A percentile compares a stretch with the other conserved stretches of the same genome.
Conservation (phyloP, 441 rosid species). For the Hura crepitans region DNA sequence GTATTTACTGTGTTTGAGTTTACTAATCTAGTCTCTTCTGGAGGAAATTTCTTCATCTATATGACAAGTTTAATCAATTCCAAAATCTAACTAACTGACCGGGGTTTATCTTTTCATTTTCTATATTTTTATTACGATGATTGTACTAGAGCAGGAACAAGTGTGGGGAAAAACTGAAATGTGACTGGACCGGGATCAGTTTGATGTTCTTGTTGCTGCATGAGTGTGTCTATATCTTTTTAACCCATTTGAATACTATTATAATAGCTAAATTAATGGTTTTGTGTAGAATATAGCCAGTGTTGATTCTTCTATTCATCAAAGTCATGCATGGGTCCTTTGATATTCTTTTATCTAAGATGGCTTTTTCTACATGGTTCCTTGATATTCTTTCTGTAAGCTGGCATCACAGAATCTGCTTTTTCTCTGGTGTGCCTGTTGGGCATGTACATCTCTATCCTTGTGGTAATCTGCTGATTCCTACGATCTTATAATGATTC, state of each 20-base stretch:
- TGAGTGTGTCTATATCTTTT: background rate
- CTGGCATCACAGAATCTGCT: constrained; percentile 5
- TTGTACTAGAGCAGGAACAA: background rate
- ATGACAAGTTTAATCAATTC: background rate
- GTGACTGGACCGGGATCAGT: background rate
- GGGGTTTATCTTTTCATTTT: background rate
- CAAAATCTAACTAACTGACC: background rate
- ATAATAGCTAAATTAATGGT: background rate
- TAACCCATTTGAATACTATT: too few species aligned
- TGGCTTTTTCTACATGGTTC: constrained; percentile 7
- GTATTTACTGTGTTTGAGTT: background rate
- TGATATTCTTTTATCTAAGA: background rate
- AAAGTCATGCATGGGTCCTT: background rate
- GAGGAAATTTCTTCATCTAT: background rate
- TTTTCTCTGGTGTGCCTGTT: background rate
- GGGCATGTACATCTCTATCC: background rate
- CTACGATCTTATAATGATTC: constrained; percentile 8
- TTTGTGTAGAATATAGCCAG: background rate
- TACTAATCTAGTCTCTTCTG: background rate
- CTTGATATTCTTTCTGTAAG: background rate
- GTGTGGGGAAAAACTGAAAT: background rate
- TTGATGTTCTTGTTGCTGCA: background rate
- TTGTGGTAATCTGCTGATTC: constrained; percentile 2
- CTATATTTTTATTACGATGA: background rate
- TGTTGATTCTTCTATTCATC: background rate